Evolutionary conservation across 1,284 basidiomycete species (phyloP).

Genomic region (Puccinia triticina): DNA sequence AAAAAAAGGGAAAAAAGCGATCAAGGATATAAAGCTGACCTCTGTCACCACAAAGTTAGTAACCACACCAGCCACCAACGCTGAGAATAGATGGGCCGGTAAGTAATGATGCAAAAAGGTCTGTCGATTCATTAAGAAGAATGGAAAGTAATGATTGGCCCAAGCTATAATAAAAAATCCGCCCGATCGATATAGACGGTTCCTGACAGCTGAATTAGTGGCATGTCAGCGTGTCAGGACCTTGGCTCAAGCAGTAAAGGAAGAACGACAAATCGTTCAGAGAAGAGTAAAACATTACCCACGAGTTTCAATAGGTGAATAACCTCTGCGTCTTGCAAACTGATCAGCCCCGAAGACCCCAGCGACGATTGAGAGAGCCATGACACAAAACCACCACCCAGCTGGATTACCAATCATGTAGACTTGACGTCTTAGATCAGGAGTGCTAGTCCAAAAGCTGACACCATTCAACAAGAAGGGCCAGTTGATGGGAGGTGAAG

Average conservation of each 20-base stretch:
- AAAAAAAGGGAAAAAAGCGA: not conserved
- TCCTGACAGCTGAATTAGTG: slow-evolving; percentile 25
- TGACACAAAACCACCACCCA: slow-evolving; percentile 91
- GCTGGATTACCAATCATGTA: slow-evolving; percentile 93
- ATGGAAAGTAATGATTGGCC: slow-evolving; percentile 94
- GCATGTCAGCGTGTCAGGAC: not conserved
- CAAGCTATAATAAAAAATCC: slow-evolving; percentile 94
- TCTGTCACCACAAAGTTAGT: slow-evolving; percentile 90
- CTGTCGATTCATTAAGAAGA: slow-evolving; percentile 97
- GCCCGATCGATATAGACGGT: slow-evolving; percentile 84
- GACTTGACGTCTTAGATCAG: slow-evolving; percentile 81
- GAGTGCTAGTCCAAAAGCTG: slow-evolving; percentile 93
- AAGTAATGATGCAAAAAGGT: slow-evolving; percentile 98
- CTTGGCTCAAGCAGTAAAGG: not conserved
- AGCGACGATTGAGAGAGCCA: slow-evolving; percentile 81
- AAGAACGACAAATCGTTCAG: not conserved
- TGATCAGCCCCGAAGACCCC: slow-evolving; percentile 88
- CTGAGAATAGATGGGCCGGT: slow-evolving; percentile 77
- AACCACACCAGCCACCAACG: slow-evolving; percentile 85
- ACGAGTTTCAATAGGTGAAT: slow-evolving; percentile 70
- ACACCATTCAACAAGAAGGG: slow-evolving; percentile 94
- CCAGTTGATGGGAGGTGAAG: slow-evolving; percentile 92
- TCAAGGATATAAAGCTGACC: slow-evolving; percentile 53
- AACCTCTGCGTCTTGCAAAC: slow-evolving; percentile 79
- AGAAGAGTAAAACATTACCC: not conserved